Conservation (phyloP, 2,329 filamentous ascomycete genomes). For the Graphiopsis chlorocephala region DNA sequence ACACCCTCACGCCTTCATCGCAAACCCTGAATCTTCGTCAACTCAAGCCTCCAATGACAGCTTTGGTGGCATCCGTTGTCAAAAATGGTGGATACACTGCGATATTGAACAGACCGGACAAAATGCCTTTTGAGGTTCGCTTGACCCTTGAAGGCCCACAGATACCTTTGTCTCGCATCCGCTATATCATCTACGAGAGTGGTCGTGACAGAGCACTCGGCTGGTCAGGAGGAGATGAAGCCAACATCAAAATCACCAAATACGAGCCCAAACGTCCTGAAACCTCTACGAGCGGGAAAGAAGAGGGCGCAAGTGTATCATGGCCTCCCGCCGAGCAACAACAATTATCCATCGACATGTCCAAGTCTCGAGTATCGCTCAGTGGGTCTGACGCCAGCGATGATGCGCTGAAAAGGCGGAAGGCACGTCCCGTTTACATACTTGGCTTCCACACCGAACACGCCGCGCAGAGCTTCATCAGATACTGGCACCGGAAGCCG, state of each 20-base stretch:
- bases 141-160: constrained; percentile 35
- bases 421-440: constrained; percentile 41
- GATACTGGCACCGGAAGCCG: constrained; percentile 52
- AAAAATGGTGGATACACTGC: constrained; percentile 34
- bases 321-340: background rate
- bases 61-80: constrained; percentile 34
- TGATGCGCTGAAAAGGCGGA: constrained; percentile 42
- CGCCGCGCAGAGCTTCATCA: constrained; percentile 53
- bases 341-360: constrained; percentile 4
- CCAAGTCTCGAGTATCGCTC: background rate
- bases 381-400: background rate
- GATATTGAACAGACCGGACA: constrained; percentile 28
- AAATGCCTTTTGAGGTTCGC: constrained; percentile 33
- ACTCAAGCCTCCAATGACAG: constrained; percentile 36
- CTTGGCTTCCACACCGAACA: constrained; percentile 55
- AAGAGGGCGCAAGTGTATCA: background rate
- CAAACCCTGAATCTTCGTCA: constrained; percentile 35
- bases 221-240: constrained; percentile 30
- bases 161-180: constrained; percentile 23
- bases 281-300: background rate
- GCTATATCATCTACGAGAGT: constrained; percentile 27
- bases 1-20: constrained; percentile 51
- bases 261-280: constrained; percentile 26
- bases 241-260: constrained; percentile 24
- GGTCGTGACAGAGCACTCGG: constrained; percentile 25